These are phyloP conservation scores for Bruguiera sexangula DNA, from an alignment of 345 rosid genomes.

Conservation along the genomic window DNA sequence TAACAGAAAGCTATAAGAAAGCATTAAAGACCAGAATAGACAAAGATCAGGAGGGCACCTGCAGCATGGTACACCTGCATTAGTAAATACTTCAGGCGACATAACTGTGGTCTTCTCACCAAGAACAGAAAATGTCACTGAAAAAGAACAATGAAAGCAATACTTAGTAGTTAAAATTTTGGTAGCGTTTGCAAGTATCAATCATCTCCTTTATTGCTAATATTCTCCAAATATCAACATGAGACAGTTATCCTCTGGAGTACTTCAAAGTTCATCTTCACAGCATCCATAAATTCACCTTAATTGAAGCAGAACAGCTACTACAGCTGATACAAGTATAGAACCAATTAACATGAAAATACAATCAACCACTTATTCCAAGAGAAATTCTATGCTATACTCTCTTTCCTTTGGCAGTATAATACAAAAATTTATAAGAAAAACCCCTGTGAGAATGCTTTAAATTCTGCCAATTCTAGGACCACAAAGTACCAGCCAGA, in stretches of 20 bases:
- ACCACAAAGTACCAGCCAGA: not conserved
- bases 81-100: conserved; percentile 92
- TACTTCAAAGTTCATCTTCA: not conserved
- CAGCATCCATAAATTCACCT: not conserved
- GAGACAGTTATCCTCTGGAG: too few relatives aligned
- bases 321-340: too few relatives aligned
- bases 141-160: conserved; percentile 14
- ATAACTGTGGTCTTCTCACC: conserved; percentile 98
- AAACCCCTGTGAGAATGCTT: too few relatives aligned
- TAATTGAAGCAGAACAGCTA: not conserved
- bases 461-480: too few relatives aligned
- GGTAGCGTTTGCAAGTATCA: too few relatives aligned
- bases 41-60: conserved; percentile 46
- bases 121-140: conserved; percentile 83
- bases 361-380: too few relatives aligned
- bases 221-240: too few relatives aligned
- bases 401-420: too few relatives aligned
- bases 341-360: too few relatives aligned
- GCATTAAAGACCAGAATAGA: conserved; percentile 16
- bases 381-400: too few relatives aligned
- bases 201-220: too few relatives aligned
- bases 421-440: too few relatives aligned
- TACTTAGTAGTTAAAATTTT: not conserved
- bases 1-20: conserved; percentile 10
- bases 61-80: conserved; percentile 97